These are phyloP conservation scores for Articulospora tetracladia DNA, from an alignment of 495 filamentous ascomycete genomes.

Conservation along the genomic window DNA sequence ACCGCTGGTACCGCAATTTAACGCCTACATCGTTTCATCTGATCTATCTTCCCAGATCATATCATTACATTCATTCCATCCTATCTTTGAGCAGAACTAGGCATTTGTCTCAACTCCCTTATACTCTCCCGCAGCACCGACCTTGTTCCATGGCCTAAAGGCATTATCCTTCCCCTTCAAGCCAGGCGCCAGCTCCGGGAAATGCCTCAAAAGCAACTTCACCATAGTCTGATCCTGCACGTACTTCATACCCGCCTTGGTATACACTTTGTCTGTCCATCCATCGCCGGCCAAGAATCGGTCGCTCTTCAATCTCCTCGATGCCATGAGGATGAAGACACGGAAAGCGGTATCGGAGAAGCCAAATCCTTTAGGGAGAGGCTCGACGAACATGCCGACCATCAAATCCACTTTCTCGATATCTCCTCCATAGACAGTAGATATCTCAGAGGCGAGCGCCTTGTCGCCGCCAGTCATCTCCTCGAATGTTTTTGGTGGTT, in stretches of 20 bases:
- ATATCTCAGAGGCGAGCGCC: slow-evolving; percentile 27
- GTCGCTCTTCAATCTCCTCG: slow-evolving; percentile 36
- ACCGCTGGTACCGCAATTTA: no score
- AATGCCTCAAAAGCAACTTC: slow-evolving; percentile 32
- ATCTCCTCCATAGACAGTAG: slow-evolving; percentile 28
- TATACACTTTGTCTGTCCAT: slow-evolving; percentile 34
- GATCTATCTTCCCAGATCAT: no score
- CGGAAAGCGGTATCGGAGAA: slow-evolving; percentile 39
- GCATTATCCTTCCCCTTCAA: slow-evolving; percentile 29
- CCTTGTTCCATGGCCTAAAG: slow-evolving; percentile 37
- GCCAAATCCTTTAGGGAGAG: slow-evolving; percentile 37
- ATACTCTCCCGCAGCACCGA: slow-evolving; percentile 25
- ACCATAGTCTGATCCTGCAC: slow-evolving; percentile 34
- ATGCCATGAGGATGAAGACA: slow-evolving; percentile 37
- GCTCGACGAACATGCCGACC: slow-evolving; percentile 34
- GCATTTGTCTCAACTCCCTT: slow-evolving; percentile 30
- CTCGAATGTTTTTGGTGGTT: slow-evolving; percentile 26
- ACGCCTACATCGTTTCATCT: no score
- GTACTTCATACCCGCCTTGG: slow-evolving; percentile 35
- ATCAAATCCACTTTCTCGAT: slow-evolving; percentile 37
- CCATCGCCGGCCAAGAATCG: slow-evolving; percentile 32
- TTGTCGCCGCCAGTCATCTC: slow-evolving; percentile 34
- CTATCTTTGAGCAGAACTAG: no score
- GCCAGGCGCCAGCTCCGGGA: slow-evolving; percentile 28
- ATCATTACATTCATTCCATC: no score